These are phyloP conservation scores for Chloranthus sessilifolius DNA, from an alignment of 164 flowering plant genomes.

Conservation along the genomic window DNA sequence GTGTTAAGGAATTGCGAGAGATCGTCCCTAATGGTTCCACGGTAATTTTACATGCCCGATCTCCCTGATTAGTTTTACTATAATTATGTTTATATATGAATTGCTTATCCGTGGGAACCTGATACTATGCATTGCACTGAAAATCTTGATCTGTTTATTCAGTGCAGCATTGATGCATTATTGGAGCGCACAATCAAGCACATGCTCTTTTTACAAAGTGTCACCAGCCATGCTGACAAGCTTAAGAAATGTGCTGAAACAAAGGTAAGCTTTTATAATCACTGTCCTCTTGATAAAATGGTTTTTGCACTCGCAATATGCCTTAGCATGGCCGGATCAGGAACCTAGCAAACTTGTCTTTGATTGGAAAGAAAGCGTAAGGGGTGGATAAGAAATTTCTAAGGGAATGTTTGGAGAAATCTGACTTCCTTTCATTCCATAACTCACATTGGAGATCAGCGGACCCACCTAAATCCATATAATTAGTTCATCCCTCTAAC, in stretches of 20 bases:
- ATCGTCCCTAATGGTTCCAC: conserved; percentile 80
- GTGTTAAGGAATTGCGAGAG: conserved; percentile 73
- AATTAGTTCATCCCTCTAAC: no score
- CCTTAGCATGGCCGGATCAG: no score
- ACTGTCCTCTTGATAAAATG: background rate
- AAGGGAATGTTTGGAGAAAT: no score
- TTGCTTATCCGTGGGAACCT: no score
- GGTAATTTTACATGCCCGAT: conserved; percentile 23
- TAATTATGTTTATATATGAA: background rate
- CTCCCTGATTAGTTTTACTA: background rate
- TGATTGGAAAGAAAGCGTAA: no score
- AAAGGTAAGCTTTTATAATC: conserved; percentile 29
- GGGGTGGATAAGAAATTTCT: no score
- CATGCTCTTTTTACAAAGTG: conserved; percentile 58
- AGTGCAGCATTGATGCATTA: conserved; percentile 94
- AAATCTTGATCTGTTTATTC: conserved; percentile 18
- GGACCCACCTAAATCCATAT: no score
- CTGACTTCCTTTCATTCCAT: no score
- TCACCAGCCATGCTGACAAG: conserved; percentile 64
- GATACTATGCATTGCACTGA: background rate
- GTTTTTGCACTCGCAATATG: background rate
- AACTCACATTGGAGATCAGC: no score
- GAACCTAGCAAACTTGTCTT: no score
- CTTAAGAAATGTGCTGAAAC: conserved; percentile 29
- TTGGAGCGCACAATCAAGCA: conserved; percentile 73